A percentile compares a stretch with the other conserved stretches of the same genome.
Evolutionary conservation across 2,329 filamentous ascomycete species (phyloP).

Genomic region (Fusarium sp.): DNA sequence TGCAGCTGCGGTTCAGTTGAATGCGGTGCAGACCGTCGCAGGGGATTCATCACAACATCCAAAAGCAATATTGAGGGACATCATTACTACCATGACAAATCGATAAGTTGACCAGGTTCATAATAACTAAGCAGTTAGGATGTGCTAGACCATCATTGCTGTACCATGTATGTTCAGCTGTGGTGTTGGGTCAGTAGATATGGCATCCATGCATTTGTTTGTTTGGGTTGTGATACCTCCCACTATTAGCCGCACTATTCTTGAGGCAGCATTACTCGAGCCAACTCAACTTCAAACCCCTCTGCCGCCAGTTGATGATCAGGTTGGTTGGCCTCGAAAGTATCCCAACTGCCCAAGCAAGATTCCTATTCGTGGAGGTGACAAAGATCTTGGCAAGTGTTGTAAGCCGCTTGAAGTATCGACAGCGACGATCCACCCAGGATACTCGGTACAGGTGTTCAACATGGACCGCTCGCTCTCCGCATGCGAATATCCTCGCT

Average conservation of each 20-base stretch:
- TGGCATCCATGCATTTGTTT: not conserved
- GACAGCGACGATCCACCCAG: not conserved
- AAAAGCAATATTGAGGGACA: not conserved
- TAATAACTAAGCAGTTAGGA: not conserved
- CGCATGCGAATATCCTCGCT: constrained; percentile 4
- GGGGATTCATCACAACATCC: not conserved
- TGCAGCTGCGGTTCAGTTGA: constrained; percentile 12
- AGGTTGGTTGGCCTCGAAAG: not conserved
- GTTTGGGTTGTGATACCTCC: not conserved
- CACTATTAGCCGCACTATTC: not conserved
- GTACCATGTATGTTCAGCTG: not conserved
- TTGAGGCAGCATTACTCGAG: not conserved
- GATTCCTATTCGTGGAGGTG: not conserved
- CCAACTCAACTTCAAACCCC: not conserved
- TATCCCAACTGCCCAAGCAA: not conserved
- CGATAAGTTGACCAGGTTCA: not conserved
- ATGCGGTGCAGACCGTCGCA: not conserved
- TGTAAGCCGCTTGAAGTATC: not conserved
- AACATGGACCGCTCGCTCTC: not conserved
- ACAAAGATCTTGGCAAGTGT: not conserved
- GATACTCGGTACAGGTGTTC: not conserved
- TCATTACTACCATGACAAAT: not conserved
- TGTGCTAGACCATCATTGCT: not conserved
- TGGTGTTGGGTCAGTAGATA: too few relatives aligned
- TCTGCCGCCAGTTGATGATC: not conserved